phyloP scores from a whole-genome alignment of 176 grass and related monocot species.

The Cenchrus americanus region DNA sequence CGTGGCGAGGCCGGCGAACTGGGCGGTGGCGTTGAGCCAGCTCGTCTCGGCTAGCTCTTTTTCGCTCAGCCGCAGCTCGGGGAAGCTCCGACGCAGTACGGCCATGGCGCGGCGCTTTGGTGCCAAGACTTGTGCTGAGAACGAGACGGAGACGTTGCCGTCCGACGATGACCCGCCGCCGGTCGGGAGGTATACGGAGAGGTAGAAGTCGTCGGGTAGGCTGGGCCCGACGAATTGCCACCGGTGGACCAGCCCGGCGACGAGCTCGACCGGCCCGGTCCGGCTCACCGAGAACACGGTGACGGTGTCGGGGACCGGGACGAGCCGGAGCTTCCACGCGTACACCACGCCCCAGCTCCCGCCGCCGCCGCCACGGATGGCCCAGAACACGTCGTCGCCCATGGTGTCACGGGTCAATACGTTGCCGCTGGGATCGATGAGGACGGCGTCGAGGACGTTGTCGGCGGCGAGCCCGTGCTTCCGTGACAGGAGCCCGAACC shows the following conservation, averaged over 20 bases:
- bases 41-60: slow-evolving; percentile 45
- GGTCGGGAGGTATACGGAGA: slow-evolving; percentile 33
- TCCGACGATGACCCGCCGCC: not conserved
- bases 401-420: slow-evolving; percentile 36
- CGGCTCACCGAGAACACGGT: slow-evolving; percentile 36
- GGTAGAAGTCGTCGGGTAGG: slow-evolving; percentile 66
- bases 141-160: slow-evolving; percentile 44
- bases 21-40: slow-evolving; percentile 62
- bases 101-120: slow-evolving; percentile 25
- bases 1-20: slow-evolving; percentile 28
- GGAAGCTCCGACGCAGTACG: slow-evolving; percentile 36
- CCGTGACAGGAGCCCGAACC: slow-evolving; percentile 63
- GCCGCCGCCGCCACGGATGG: slow-evolving; percentile 68
- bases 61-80: slow-evolving; percentile 41
- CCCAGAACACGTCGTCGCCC: slow-evolving; percentile 77
- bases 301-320: slow-evolving; percentile 45
- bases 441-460: slow-evolving; percentile 44
- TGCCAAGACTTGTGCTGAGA: slow-evolving; percentile 43
- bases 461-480: slow-evolving; percentile 55
- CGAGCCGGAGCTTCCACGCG: slow-evolving; percentile 73
- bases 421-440: slow-evolving; percentile 37
- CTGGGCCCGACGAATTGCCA: slow-evolving; percentile 60
- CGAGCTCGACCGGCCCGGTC: not conserved
- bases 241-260: slow-evolving; percentile 55
- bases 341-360: slow-evolving; percentile 83